Evolutionary conservation across 306 rosid genomes (phyloP), one percentile per base, ranked within the genome.

Genomic region (Mimosa bimucronata): DNA sequence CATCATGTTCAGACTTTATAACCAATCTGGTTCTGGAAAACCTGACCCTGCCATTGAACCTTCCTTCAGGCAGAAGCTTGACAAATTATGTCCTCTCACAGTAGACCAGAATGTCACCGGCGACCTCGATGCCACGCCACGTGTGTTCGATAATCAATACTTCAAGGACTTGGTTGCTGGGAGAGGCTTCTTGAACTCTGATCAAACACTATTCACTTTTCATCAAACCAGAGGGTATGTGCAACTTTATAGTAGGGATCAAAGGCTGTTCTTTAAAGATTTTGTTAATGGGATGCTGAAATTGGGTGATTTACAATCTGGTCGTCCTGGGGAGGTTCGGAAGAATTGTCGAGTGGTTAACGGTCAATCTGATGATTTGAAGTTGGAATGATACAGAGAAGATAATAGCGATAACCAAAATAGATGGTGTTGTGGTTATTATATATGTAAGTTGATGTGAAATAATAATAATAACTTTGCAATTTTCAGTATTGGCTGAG

Each of bases 1-100:
- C 10, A 52, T 94, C 92, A 92, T 94, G 97, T 92, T 90, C 64
- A 81, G 98, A 73, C 87, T 94, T 9, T 94, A 94, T 86, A 94
- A 92, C 73, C 97, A 94, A 66, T 91, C 97, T 0, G 97, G 98
- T 18, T 80, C 81, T 0, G 95, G 97, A 40, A 82, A 4, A 38
- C 92, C 97, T 0, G 98, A 94, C 83, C 97, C 97, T 15, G 84
- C 89, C 26, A 69, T 94, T 7, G 95, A 90, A 0, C 91, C 90
- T 0, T 1, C 1, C 23, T 94, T 38, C 7, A 84, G 94, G 79
- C 66, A 73, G 73, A 81, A 89, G 82, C 90, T 94, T 9, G 0
- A 86, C 46, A 86, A 68, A 73, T 86, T 87, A 13, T 94, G 97
- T 52, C 97, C 97, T 0, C 57, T 73, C 18, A 48, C 73, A 38